These are phyloP conservation scores for Nicotiana tabacum DNA, from an alignment of 257 asterid genomes.

Conservation along the genomic window DNA sequence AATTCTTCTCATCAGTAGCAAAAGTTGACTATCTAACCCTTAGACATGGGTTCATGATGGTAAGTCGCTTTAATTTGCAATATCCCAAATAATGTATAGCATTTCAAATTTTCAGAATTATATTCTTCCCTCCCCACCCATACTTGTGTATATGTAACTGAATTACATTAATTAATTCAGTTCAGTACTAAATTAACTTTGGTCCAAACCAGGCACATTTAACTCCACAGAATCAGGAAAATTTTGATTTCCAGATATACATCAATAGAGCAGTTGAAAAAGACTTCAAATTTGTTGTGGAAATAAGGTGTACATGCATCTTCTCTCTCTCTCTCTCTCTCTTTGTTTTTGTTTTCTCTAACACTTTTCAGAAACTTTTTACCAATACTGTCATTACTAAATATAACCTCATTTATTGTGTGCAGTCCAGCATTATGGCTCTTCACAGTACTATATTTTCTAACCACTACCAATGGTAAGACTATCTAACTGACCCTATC, in stretches of 20 bases:
- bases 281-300: constrained; percentile 24
- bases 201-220: constrained; percentile 20
- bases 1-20: constrained; percentile 22
- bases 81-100: not conserved
- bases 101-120: too few species aligned
- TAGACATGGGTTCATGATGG: constrained; percentile 27
- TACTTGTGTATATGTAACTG: too few species aligned
- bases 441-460: constrained; percentile 10
- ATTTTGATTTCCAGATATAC: constrained; percentile 23
- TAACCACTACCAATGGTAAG: constrained; percentile 18
- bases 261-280: constrained; percentile 22
- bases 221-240: constrained; percentile 1
- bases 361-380: too few species aligned
- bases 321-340: not conserved
- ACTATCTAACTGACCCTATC: too few species aligned
- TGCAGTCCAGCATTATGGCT: constrained; percentile 19
- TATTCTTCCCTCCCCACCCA: not conserved
- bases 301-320: constrained; percentile 15
- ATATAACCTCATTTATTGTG: not conserved
- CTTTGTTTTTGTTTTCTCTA: not conserved
- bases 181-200: not conserved
- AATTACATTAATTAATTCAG: too few species aligned
- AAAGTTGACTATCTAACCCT: constrained; percentile 25
- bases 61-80: not conserved
- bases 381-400: not conserved